These are phyloP conservation scores for Zalaria obscura DNA, from an alignment of 2,329 filamentous ascomycete genomes.

Conservation along the genomic window DNA sequence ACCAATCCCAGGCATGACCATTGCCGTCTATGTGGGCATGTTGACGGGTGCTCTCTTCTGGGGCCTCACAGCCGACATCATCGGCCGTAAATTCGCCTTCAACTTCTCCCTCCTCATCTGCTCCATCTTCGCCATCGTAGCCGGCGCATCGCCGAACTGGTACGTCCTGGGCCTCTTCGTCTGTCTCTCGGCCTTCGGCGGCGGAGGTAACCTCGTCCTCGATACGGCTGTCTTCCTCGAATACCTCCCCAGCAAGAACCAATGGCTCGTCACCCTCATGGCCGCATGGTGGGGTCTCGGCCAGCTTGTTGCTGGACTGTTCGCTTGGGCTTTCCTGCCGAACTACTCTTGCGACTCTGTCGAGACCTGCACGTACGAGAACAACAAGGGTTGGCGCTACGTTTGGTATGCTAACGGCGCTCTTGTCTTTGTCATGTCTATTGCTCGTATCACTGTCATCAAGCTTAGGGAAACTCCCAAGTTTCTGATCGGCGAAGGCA, in stretches of 20 bases:
- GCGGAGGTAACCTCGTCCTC: slow-evolving; percentile 48
- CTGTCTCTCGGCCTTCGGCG: slow-evolving; percentile 48
- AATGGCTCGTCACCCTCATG: slow-evolving; percentile 52
- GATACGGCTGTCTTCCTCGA: slow-evolving; percentile 48
- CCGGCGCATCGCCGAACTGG: slow-evolving; percentile 55
- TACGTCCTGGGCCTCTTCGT: slow-evolving; percentile 49
- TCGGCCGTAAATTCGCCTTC: slow-evolving; percentile 55
- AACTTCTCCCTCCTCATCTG: slow-evolving; percentile 52
- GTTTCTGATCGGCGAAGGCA: slow-evolving; percentile 39
- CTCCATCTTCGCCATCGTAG: slow-evolving; percentile 47
- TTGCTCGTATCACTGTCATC: slow-evolving; percentile 40
- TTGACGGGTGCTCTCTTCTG: slow-evolving; percentile 49
- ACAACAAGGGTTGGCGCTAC: slow-evolving; percentile 45
- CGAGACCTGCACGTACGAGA: slow-evolving; percentile 32
- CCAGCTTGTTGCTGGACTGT: slow-evolving; percentile 36
- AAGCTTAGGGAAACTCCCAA: slow-evolving; percentile 43
- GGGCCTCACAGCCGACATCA: slow-evolving; percentile 53
- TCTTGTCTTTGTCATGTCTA: slow-evolving; percentile 39
- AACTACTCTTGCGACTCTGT: slow-evolving; percentile 34
- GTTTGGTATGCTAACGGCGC: slow-evolving; percentile 39
- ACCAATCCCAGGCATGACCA: slow-evolving; percentile 23
- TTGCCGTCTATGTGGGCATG: slow-evolving; percentile 45
- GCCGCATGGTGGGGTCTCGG: slow-evolving; percentile 43
- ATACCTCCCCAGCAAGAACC: slow-evolving; percentile 41
- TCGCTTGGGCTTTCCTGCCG: slow-evolving; percentile 39